These are phyloP conservation scores for Phytophthora cryptogea DNA, from an alignment of 352 stramenopile genomes.

Conservation along the genomic window DNA sequence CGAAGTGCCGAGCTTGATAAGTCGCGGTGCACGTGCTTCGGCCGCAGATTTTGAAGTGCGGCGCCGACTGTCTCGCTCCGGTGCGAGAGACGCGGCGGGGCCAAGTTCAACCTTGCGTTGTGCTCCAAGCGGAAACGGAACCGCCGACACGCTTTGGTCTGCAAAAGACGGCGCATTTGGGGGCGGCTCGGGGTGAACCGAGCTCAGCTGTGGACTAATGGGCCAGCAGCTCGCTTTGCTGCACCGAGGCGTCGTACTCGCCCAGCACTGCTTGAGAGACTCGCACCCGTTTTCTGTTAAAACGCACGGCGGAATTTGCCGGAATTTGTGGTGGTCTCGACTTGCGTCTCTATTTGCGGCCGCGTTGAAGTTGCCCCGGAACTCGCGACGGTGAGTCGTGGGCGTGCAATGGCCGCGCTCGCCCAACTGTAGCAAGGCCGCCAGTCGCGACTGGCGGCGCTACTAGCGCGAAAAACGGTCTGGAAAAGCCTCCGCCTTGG, in stretches of 20 bases:
- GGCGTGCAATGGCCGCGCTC: neutral
- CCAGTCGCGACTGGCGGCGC: neutral
- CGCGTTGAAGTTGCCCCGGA: slow-evolving; percentile 9
- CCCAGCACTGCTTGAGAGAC: too few relatives aligned
- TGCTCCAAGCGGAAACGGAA: slow-evolving; percentile 30
- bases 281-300: neutral
- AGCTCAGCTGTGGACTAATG: too few relatives aligned
- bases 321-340: slow-evolving; percentile 22
- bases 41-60: slow-evolving; percentile 41
- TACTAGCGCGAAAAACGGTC: neutral
- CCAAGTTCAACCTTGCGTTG: slow-evolving; percentile 22
- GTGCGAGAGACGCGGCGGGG: slow-evolving; percentile 22
- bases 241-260: neutral
- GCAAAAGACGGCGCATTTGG: slow-evolving; percentile 1
- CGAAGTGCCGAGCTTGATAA: slow-evolving; percentile 3
- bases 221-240: too few relatives aligned
- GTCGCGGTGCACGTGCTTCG: slow-evolving; percentile 17
- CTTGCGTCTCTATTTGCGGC: slow-evolving; percentile 16
- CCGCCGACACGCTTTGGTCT: slow-evolving; percentile 14
- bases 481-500: neutral
- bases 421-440: neutral
- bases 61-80: slow-evolving; percentile 16
- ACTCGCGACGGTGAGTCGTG: neutral
- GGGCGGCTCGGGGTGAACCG: too few relatives aligned
- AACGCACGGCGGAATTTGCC: slow-evolving; percentile 20